Base-by-base conservation (phyloP, 495 filamentous ascomycete species). In the Neurospora pannonica region DNA sequence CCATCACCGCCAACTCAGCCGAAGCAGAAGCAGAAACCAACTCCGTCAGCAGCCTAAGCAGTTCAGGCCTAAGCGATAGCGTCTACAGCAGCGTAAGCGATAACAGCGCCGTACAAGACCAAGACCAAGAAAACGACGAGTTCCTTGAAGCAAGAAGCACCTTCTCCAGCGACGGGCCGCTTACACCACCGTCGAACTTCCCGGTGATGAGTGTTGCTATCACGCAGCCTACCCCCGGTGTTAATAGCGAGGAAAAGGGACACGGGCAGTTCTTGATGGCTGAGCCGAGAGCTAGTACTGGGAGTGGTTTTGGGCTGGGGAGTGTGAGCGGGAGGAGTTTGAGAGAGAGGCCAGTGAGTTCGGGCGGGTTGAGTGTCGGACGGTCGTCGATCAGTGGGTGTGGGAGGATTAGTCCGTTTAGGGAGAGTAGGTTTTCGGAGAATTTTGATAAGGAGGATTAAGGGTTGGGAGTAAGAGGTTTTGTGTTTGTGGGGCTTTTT, bases 341-440 rank as follows among this genome's bases (percentile, higher is more conserved):
- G 11, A 24, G 46, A 21, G 72, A 71, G 39, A 46, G 70, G 3
- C 72, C 76, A 40, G 24, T 73, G 21, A 62, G 74, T 72, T 42
- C 77, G n/a, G 71, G 71, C 1, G 17, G 31, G 6, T 21, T 73
- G 60, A 70, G 28, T 74, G 10, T 75, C 48, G 70, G 17, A 28
- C 19, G 38, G 11, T 28, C 62, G 43, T 43, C 60, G 42, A 24
- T 36, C 36, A n/a, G 38, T 9, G 46, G 38, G 21, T 60, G 72
- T 74, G n/a, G 76, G 76, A 74, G 76, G 60, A 81, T 78, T 13
- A 88, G 85, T 71, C 86, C 86, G 15, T 78, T 76, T 11, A 78
- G 84, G 74, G 84, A 84, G 72, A 84, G 80, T 69, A 76, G 81
- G 75, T 85, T 83, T 67, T 80, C 77, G 70, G 81, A 84, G 81